Conservation (phyloP, 2,329 filamentous ascomycete genomes). For the Elsinoe necatrix region DNA sequence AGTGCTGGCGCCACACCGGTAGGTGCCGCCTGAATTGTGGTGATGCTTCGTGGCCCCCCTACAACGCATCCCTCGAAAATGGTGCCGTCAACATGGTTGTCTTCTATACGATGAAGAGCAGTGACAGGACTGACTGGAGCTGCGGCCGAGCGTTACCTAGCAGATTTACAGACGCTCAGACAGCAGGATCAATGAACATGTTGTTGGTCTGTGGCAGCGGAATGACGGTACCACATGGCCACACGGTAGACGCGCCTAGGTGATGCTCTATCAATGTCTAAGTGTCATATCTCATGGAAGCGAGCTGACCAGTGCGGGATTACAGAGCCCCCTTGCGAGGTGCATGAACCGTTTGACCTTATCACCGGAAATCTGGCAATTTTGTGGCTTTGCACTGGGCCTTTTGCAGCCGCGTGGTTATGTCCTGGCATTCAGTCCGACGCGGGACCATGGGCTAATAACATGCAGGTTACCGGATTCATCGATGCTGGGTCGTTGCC, state of each 20-base stretch:
- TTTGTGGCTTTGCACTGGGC: background rate
- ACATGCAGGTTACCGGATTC: background rate
- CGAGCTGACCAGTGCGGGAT: background rate
- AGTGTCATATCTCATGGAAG: background rate
- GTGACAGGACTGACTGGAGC: background rate
- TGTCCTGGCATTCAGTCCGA: background rate
- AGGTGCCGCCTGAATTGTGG: conserved; percentile 19
- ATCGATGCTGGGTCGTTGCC: background rate
- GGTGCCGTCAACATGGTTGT: conserved; percentile 17
- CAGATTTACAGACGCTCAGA: background rate
- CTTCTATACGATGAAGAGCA: conserved; percentile 21
- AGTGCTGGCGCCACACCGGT: conserved; percentile 20
- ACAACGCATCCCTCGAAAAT: conserved; percentile 21
- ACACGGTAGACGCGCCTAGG: background rate
- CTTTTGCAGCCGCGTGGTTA: background rate
- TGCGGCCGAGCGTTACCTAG: background rate
- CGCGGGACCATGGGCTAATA: background rate
- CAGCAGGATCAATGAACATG: background rate
- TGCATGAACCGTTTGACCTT: background rate
- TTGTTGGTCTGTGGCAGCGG: background rate
- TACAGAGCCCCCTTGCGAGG: background rate
- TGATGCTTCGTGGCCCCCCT: conserved; percentile 19
- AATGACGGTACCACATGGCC: background rate
- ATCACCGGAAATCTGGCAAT: background rate
- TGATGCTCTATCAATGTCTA: background rate